Percentiles rank a stretch among this genome's conserved stretches.
Conservation (phyloP, 768 basidiomycete genomes). For the Saitozyma podzolica region DNA sequence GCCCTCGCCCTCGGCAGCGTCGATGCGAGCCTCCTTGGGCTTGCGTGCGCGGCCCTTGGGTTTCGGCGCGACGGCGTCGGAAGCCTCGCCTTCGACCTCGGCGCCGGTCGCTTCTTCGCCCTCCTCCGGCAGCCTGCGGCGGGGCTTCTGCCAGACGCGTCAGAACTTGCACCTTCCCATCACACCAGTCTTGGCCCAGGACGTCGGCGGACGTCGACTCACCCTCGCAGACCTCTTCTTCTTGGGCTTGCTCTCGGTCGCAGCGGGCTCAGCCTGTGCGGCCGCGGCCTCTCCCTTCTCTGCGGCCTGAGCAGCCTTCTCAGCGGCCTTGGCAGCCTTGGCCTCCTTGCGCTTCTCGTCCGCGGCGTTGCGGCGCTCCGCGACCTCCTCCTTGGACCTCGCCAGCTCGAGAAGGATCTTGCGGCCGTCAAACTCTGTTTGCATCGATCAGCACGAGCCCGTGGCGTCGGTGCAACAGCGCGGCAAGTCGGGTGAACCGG, state of each 20-base stretch:
- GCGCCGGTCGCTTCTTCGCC: slow-evolving; percentile 36
- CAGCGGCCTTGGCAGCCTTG: slow-evolving; percentile 27
- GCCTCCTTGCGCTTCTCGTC: slow-evolving; percentile 36
- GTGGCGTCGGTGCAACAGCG: neutral
- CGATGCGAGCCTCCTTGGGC: slow-evolving; percentile 42
- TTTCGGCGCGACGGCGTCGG: slow-evolving; percentile 15
- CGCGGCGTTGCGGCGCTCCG: slow-evolving; percentile 29
- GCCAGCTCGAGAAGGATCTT: slow-evolving; percentile 39
- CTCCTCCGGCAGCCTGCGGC: slow-evolving; percentile 48
- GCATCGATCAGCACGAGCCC: neutral
- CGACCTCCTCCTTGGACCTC: slow-evolving; percentile 39
- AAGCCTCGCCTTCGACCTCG: slow-evolving; percentile 17
- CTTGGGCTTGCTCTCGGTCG: slow-evolving; percentile 40
- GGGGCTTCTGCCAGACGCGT: slow-evolving; percentile 16
- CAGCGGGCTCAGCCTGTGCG: slow-evolving; percentile 27
- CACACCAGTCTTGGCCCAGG: neutral
- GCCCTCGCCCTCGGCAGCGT: slow-evolving; percentile 27
- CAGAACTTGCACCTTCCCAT: neutral
- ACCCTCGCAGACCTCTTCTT: slow-evolving; percentile 28
- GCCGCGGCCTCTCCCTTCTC: slow-evolving; percentile 21
- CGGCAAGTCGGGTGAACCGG: neutral
- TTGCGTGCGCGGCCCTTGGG: slow-evolving; percentile 26
- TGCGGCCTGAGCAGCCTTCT: slow-evolving; percentile 13
- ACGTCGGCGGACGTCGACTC: neutral
- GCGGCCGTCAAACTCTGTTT: slow-evolving; percentile 53